Evolutionary conservation across 2,329 filamentous ascomycete species (phyloP), one percentile per base, ranked within the genome.

Genomic region (Alternaria dauci): DNA sequence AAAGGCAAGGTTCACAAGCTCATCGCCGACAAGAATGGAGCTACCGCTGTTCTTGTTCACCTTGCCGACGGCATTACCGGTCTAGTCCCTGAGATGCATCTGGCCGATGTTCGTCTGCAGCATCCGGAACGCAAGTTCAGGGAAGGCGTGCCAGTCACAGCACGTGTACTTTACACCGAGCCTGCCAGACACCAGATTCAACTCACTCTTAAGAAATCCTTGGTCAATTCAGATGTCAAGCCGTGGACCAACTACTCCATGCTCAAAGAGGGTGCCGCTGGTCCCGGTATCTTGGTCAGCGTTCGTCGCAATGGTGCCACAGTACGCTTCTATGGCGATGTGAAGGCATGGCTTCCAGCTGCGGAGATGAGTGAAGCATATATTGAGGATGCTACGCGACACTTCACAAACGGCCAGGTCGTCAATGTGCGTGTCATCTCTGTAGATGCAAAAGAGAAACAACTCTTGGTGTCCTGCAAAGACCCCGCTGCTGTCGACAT

Each of bases 291-390:
- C 0, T 90, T 99, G 66, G 86, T 96, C 67, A 96, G 91, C 65
- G 83, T 99, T 11, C 84, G 93, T 58, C 80, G 86, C 4, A 88
- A 88, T 54, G 95, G 95, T 60, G 95, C 95, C 11, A 88, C 94
- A 18, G 91, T 99, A 54, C 93, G 96, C 75, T 99, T 98, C 79
- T 99, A 96, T 72, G 93, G 93, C 18, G 81, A 84, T 8, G 84
- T 99, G 20, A 88, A 88, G 66, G 96, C 91, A 8, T 99, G 96
- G 81, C 84, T 99, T 55, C 95, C 95, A 2, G 89, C 96, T 0
- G 92, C 92, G 1, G 94, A 99, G 79, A 99, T 99, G 95, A 98
- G 95, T 76, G 95, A 99, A 77, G 93, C 94, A 11, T 97, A 91
- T 74, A 97, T 99, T 72, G 87, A 91, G 68, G 91, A 97, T 72